These are phyloP conservation scores for Macaranga tanarius DNA, from an alignment of 441 rosid genomes.

Conservation along the genomic window DNA sequence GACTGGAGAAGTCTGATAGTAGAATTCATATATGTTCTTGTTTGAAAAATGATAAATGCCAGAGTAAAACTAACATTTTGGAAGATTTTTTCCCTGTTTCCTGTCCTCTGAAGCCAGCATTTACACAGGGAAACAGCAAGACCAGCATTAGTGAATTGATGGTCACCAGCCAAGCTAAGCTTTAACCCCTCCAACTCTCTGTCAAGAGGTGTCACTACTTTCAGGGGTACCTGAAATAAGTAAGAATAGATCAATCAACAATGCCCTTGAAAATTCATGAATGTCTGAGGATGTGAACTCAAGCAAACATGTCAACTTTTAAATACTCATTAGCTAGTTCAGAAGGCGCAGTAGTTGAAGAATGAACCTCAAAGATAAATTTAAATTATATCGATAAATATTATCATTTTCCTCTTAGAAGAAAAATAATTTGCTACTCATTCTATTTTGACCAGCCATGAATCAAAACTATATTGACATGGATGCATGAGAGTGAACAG, in stretches of 20 bases:
- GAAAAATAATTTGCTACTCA: not conserved
- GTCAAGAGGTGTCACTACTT: conserved; percentile 64
- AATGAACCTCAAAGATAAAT: conserved; percentile 2
- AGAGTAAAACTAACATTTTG: conserved; percentile 43
- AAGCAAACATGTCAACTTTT: conserved; percentile 9
- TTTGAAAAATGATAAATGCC: conserved; percentile 13
- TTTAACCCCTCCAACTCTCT: conserved; percentile 45
- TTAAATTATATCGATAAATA: not conserved
- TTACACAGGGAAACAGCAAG: conserved; percentile 82
- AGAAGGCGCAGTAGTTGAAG: not conserved
- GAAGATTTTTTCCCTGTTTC: conserved; percentile 56
- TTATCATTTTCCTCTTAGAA: not conserved
- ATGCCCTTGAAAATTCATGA: not conserved
- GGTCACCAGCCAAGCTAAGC: conserved; percentile 80
- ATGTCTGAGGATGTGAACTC: not conserved
- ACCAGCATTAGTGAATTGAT: conserved; percentile 76
- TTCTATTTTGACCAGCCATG: not conserved
- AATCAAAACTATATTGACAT: not conserved
- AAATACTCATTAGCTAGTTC: not conserved
- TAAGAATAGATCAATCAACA: conserved; percentile 17
- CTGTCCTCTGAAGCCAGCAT: conserved; percentile 79
- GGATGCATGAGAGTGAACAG: not conserved
- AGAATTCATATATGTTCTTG: conserved; percentile 10
- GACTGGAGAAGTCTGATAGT: not conserved
- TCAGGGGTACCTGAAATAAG: conserved; percentile 61